Conservation (phyloP, 2,329 filamentous ascomycete genomes). For the Fonsecaea multimorphosa region DNA sequence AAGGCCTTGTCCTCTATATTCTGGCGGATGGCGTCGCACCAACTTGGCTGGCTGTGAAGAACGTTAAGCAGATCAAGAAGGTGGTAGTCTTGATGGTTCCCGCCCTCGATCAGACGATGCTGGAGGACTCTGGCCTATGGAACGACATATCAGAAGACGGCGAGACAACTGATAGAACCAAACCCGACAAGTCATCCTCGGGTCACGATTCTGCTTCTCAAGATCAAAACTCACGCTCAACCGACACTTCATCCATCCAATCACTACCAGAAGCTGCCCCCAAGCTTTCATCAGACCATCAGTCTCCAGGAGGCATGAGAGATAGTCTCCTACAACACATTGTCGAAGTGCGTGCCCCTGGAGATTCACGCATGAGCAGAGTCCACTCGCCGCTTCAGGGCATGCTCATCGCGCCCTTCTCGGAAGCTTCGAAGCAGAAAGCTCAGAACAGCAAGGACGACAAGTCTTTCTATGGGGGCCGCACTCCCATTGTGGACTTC, state of each 20-base stretch:
- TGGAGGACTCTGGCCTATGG: slow-evolving; percentile 28
- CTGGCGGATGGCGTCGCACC: slow-evolving; percentile 66
- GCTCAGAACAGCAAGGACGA: slow-evolving; percentile 62
- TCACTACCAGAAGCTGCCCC: not conserved
- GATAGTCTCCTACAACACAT: slow-evolving; percentile 79
- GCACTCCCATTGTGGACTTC: slow-evolving; percentile 82
- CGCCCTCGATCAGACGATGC: slow-evolving; percentile 88
- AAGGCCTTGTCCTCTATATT: slow-evolving; percentile 64
- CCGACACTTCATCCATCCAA: not conserved
- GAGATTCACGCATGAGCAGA: slow-evolving; percentile 78
- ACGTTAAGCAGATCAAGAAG: slow-evolving; percentile 66
- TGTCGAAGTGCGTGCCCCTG: slow-evolving; percentile 87
- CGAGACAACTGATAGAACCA: not conserved
- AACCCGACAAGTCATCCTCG: not conserved
- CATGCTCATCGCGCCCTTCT: slow-evolving; percentile 76
- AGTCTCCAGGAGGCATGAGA: not conserved
- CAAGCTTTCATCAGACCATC: not conserved
- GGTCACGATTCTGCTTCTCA: not conserved
- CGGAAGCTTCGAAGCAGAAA: slow-evolving; percentile 70
- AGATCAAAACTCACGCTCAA: not conserved
- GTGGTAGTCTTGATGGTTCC: slow-evolving; percentile 91
- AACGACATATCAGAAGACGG: not conserved
- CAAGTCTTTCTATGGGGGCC: slow-evolving; percentile 72
- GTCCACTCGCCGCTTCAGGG: slow-evolving; percentile 87
- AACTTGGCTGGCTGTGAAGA: slow-evolving; percentile 67